phyloP scores from a whole-genome alignment of 2,329 filamentous ascomycete genomes.

The Penicillium crustosum region DNA sequence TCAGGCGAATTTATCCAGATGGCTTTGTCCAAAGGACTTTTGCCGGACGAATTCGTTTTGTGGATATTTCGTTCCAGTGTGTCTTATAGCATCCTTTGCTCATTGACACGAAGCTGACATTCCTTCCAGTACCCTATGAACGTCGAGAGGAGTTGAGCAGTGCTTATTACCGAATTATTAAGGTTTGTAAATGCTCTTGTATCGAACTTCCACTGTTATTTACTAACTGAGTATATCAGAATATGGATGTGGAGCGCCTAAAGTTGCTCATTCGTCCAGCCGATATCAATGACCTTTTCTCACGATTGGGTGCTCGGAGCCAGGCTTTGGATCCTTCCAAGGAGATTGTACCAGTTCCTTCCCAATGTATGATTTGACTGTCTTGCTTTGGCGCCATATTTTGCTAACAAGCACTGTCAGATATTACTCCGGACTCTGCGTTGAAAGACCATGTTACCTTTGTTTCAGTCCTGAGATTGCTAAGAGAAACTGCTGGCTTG shows the following conservation, averaged over 20 bases:
- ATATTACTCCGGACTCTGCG: slow-evolving; percentile 14
- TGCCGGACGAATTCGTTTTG: slow-evolving; percentile 64
- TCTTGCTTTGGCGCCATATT: not conserved
- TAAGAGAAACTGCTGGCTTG: slow-evolving; percentile 34
- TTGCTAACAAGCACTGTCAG: slow-evolving; percentile 18
- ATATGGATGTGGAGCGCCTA: slow-evolving; percentile 30
- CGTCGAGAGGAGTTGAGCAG: slow-evolving; percentile 55
- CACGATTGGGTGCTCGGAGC: slow-evolving; percentile 55
- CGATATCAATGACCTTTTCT: slow-evolving; percentile 56
- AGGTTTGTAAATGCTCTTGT: slow-evolving; percentile 42
- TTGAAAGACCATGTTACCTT: slow-evolving; percentile 22
- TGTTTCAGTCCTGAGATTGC: slow-evolving; percentile 37
- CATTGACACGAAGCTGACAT: slow-evolving; percentile 7
- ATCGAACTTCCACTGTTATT: not conserved
- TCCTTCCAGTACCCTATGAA: slow-evolving; percentile 53
- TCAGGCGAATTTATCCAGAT: slow-evolving; percentile 54
- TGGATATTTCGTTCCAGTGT: slow-evolving; percentile 57
- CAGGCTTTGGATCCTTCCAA: slow-evolving; percentile 44
- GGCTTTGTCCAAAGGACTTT: slow-evolving; percentile 46
- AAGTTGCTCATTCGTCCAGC: slow-evolving; percentile 38
- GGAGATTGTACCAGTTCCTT: slow-evolving; percentile 28
- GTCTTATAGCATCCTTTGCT: slow-evolving; percentile 7
- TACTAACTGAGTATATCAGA: slow-evolving; percentile 26
- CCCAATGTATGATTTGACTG: slow-evolving; percentile 22
- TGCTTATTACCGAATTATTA: slow-evolving; percentile 60